Conservation (phyloP, 257 asterid species). For the Solanum dulcamara region DNA sequence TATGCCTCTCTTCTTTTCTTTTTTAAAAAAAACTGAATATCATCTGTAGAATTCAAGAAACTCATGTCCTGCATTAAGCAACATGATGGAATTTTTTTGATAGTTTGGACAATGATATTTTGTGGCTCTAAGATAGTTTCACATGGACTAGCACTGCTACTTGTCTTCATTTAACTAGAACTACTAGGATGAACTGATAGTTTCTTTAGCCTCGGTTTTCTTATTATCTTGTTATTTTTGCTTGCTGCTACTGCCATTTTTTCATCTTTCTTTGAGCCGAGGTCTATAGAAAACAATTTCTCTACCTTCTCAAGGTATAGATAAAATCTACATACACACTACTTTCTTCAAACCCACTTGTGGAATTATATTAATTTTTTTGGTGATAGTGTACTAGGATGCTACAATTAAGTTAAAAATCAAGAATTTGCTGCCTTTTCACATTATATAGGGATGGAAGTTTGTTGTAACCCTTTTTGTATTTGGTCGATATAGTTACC, state of each 20-base stretch:
- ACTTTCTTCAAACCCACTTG: too few relatives aligned
- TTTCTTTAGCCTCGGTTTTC: background rate
- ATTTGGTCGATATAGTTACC: background rate
- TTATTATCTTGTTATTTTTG: too few relatives aligned
- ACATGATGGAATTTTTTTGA: background rate
- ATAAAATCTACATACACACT: too few relatives aligned
- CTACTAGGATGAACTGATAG: background rate
- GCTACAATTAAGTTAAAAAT: background rate
- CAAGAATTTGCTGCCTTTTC: background rate
- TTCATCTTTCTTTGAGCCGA: too few relatives aligned
- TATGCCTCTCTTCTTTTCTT: background rate
- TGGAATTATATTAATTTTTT: too few relatives aligned
- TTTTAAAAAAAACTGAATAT: background rate
- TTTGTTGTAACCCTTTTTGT: background rate
- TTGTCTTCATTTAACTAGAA: background rate
- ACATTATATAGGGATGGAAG: background rate
- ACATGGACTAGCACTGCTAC: background rate
- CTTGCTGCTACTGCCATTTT: background rate
- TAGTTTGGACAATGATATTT: background rate
- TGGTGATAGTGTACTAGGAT: too few relatives aligned
- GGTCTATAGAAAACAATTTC: background rate
- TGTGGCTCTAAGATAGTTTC: background rate
- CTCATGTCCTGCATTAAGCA: background rate
- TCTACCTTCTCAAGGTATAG: background rate
- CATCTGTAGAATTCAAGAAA: background rate